Evolutionary conservation across 768 basidiomycete species (phyloP), one percentile per base, ranked within the genome.

Genomic region (Amylocystis lapponica): DNA sequence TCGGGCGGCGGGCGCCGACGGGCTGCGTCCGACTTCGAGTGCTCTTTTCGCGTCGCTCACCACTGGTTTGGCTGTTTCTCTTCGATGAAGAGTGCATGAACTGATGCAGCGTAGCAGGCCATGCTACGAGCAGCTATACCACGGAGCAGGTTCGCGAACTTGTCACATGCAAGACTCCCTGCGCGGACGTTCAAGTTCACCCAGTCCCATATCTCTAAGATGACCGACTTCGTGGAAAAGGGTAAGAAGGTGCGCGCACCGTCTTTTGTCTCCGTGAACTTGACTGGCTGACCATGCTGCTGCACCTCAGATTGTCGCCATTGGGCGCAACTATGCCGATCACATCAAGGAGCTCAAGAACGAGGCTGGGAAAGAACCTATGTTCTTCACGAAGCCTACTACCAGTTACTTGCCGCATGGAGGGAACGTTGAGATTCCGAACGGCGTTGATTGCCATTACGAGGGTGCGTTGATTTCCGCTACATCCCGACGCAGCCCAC

Each of bases 301-400:
- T 19, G 19, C 11, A n/a, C 29, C 23, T 12, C 38, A 92, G 86
- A 94, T 97, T 54, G 84, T 97, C 27, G 94, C 92, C 27, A 97
- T 98, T 46, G 95, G 95, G 26, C 79, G 95, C 46, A 97, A 96
- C 70, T 96, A 95, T 62, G 79, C 76, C 5, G 87, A 87, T 26
- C 94, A 96, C 53, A 83, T 84, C 61, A 91, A 87, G 64, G 96
- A 99, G 59, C 75, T 98, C 27, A 84, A 82, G 57, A 97, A 97
- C 60, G 69, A 85, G 5, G 67, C 83, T 5, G 94, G 95, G 0
- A 87, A 82, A 60, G 94, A 97, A 59, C 96, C 96, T 0, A 97
- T 99, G 74, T 94, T 97, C 76, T 99, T 99, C 71, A 68, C 98
- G 21, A 99, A 99, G 66, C 96, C 95, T 7, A 98, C 96, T 4